Percentiles rank a stretch among this genome's conserved stretches.
Evolutionary conservation across 345 rosid genomes (phyloP).

Genomic region (Cardiospermum halicacabum): DNA sequence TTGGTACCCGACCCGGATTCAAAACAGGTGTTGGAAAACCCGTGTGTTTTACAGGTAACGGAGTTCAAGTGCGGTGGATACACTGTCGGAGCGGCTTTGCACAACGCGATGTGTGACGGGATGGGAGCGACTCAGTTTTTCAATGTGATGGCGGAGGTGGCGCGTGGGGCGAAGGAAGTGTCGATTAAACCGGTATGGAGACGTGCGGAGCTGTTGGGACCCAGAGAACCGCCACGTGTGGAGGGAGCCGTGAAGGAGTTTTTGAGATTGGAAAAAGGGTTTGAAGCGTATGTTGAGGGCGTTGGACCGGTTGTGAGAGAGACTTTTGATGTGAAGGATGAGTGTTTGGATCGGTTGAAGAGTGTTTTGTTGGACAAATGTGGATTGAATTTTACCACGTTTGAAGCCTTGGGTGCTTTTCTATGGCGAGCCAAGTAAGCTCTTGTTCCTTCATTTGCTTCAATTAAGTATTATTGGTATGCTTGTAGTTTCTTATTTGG

Average conservation of each 20-base stretch:
- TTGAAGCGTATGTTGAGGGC: conserved; percentile 33
- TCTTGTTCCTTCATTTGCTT: background rate
- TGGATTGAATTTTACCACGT: conserved; percentile 68
- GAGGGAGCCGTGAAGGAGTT: conserved; percentile 54
- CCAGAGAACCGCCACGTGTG: conserved; percentile 55
- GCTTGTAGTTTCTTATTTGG: background rate
- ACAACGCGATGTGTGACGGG: conserved; percentile 73
- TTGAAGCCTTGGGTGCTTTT: conserved; percentile 83
- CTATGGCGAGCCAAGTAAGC: conserved; percentile 92
- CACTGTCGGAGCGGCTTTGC: conserved; percentile 61
- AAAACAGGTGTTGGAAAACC: conserved; percentile 46
- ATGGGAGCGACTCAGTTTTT: conserved; percentile 84
- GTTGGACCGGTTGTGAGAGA: conserved; percentile 40
- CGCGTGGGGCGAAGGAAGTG: conserved; percentile 49
- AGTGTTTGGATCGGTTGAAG: conserved; percentile 62
- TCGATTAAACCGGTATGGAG: conserved; percentile 66
- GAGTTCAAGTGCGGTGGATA: conserved; percentile 73
- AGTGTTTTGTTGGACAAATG: conserved; percentile 37
- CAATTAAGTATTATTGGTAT: background rate
- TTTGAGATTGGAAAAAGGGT: conserved; percentile 39
- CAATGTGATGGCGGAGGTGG: conserved; percentile 55
- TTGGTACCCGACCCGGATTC: conserved; percentile 56
- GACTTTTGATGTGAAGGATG: conserved; percentile 56
- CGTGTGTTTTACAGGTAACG: conserved; percentile 70
- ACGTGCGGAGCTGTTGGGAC: conserved; percentile 46